Evolutionary conservation across 306 rosid genomes (phyloP).

Genomic region (Trichosanthes truncata): DNA sequence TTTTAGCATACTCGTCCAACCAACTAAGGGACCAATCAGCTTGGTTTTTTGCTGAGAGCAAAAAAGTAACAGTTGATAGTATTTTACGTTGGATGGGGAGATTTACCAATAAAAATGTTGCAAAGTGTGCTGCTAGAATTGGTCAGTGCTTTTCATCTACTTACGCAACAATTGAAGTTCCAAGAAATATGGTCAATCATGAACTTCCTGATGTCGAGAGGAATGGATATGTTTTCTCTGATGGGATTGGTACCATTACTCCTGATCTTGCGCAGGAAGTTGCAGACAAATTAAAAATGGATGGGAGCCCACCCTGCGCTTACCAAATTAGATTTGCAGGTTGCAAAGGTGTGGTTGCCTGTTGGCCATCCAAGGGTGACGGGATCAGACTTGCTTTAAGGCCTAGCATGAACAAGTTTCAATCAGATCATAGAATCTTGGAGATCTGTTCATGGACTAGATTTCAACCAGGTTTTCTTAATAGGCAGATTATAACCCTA

Average conservation of each 20-base stretch:
- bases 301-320: slow-evolving; percentile 47
- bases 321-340: slow-evolving; percentile 90
- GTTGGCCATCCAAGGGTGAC: slow-evolving; percentile 62
- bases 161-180: slow-evolving; percentile 76
- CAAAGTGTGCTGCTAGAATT: slow-evolving; percentile 89
- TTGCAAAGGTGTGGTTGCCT: slow-evolving; percentile 78
- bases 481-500: slow-evolving; percentile 70
- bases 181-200: slow-evolving; percentile 28
- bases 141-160: slow-evolving; percentile 88
- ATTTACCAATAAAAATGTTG: slow-evolving; percentile 40
- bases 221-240: slow-evolving; percentile 50
- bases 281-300: slow-evolving; percentile 59
- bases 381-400: slow-evolving; percentile 53
- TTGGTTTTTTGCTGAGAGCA: slow-evolving; percentile 70
- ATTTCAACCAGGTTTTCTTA: slow-evolving; percentile 83
- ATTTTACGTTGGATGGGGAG: slow-evolving; percentile 66
- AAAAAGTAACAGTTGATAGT: neutral
- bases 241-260: slow-evolving; percentile 77
- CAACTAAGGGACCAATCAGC: slow-evolving; percentile 84
- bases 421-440: slow-evolving; percentile 39
- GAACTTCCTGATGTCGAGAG: slow-evolving; percentile 45
- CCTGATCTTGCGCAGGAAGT: slow-evolving; percentile 76
- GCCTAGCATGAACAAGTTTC: slow-evolving; percentile 65
- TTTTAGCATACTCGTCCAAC: slow-evolving; percentile 80
- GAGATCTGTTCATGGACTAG: slow-evolving; percentile 90